Evolutionary conservation across 305 asterid genomes (phyloP), one percentile per base, ranked within the genome.

Genomic region (Nicotiana rustica): DNA sequence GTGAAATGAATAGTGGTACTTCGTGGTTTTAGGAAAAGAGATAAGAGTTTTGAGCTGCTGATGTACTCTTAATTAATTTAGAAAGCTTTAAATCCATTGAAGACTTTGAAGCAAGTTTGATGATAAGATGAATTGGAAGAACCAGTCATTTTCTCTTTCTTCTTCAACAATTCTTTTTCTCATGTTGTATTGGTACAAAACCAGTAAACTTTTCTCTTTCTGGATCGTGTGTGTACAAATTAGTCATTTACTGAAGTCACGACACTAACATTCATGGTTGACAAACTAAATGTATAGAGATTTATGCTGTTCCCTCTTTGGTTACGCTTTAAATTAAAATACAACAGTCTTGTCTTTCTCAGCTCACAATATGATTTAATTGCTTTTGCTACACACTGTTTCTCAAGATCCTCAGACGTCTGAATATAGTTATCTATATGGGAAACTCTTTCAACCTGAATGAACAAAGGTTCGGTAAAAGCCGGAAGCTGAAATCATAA

Each of bases 351-450:
- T 94, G 90, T 90, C 92, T 79, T 82, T 85, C 82, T 83, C 77
- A 94, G 91, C 85, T 92, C 98, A 60, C 99, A 96, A 62, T 96
- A 96, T 49, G 95, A 92, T 84, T 92, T 91, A 62, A 96, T 91
- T 70, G 99, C 98, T 88, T 91, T 94, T 5, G 93, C 91, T 81
- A 96, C 97, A 81, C 98, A 96, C 49, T 89, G 97, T 89, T 91
- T 96, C 93, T 96, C 99, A 87, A 96, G 91, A 86, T 90, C 91
- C 92, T 93, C 92, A 18, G 98, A 96, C 89, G 91, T 96, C 86
- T 90, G 96, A 78, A 85, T 89, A 84, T 93, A 94, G 83, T 82
- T 93, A 81, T 96, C 99, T 86, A 94, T 88, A 86, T 94, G 98
- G 76, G 98, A 90, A 88, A 96, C 98, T 88, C 91, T 88, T 70